Evolutionary conservation across 768 basidiomycete species (phyloP).

Genomic region (Macrolepiota fuliginosa): DNA sequence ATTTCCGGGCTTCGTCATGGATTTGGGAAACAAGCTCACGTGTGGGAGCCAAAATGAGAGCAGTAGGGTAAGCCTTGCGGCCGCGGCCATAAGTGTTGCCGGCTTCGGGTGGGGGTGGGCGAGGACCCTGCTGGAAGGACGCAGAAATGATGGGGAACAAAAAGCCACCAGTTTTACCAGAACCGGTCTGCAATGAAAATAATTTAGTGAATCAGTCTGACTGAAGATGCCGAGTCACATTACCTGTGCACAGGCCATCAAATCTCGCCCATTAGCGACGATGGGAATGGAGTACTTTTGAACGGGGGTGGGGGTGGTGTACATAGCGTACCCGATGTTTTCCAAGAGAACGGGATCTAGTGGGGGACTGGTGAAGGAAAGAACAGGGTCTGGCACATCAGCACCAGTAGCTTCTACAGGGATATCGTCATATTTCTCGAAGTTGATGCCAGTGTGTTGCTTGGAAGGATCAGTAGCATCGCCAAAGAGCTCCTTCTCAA

Average conservation of each 20-base stretch:
- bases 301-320: constrained; percentile 95
- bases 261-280: constrained; percentile 82
- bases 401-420: constrained; percentile 98
- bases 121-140: constrained; percentile 82
- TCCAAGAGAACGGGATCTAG: constrained; percentile 92
- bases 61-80: constrained; percentile 94
- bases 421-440: constrained; percentile 99
- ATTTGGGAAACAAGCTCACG: constrained; percentile 99
- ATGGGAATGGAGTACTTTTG: constrained; percentile 99
- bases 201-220: constrained; percentile 18
- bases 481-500: constrained; percentile 97
- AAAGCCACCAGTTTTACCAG: constrained; percentile 99
- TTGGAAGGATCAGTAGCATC: constrained; percentile 82
- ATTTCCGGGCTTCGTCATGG: constrained; percentile 98
- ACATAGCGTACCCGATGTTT: constrained; percentile 91
- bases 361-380: constrained; percentile 82
- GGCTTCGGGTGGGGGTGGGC: constrained; percentile 57
- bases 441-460: constrained; percentile 98
- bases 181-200: constrained; percentile 75
- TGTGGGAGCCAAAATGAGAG: constrained; percentile 96
- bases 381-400: constrained; percentile 94
- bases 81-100: constrained; percentile 53
- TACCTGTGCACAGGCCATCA: constrained; percentile 95
- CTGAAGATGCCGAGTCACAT: constrained; percentile 21
- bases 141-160: constrained; percentile 98